Conservation (phyloP, 2,329 filamentous ascomycete genomes). For the Aschersonia sp. region DNA sequence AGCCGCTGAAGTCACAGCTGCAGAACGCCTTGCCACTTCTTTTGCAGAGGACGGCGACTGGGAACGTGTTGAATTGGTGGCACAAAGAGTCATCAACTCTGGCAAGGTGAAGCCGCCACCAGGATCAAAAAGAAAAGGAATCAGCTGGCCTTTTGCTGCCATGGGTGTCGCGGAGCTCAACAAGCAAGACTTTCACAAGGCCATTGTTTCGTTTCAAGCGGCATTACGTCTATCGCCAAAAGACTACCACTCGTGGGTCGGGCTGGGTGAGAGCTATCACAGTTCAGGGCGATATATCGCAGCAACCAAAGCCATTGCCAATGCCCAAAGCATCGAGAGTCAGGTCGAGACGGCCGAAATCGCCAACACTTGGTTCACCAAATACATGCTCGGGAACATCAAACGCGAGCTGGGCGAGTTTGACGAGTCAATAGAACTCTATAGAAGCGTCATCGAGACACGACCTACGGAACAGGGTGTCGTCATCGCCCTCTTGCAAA, state of each 20-base stretch:
- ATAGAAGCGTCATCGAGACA: constrained; percentile 54
- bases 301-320: constrained; percentile 79
- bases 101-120: constrained; percentile 81
- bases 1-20: constrained; percentile 69
- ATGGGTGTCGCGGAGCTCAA: constrained; percentile 90
- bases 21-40: constrained; percentile 68
- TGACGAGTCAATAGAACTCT: constrained; percentile 65
- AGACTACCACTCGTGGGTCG: constrained; percentile 93
- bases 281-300: constrained; percentile 87
- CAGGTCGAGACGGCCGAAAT: constrained; percentile 31
- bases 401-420: constrained; percentile 85
- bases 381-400: constrained; percentile 93
- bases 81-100: constrained; percentile 84
- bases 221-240: constrained; percentile 70
- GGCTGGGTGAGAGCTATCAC: constrained; percentile 93
- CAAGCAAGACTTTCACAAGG: constrained; percentile 77
- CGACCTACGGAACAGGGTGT: constrained; percentile 72
- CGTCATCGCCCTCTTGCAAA: constrained; percentile 74
- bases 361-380: constrained; percentile 81
- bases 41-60: constrained; percentile 89
- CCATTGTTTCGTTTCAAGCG: constrained; percentile 82
- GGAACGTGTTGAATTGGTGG: constrained; percentile 89
- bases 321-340: constrained; percentile 64
- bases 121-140: constrained; percentile 81
- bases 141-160: constrained; percentile 93